Percentiles rank a stretch among this genome's conserved stretches.
phyloP scores from a whole-genome alignment of 306 rosid species.

The Pueraria montana region DNA sequence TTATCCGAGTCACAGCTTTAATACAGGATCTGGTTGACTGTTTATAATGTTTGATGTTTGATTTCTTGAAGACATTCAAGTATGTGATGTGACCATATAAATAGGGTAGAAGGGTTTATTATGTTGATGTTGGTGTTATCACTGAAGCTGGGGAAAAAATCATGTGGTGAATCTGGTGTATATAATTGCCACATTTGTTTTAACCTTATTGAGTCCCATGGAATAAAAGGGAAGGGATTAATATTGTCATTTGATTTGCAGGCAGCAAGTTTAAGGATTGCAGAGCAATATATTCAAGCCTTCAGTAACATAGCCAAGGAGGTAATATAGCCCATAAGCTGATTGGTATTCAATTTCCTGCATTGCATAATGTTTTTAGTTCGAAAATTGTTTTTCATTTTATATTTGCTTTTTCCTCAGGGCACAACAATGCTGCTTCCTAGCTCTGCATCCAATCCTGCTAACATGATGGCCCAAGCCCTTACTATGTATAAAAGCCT shows the following conservation, averaged over 20 bases:
- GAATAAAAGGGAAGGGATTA: constrained; percentile 24
- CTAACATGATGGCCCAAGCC: constrained; percentile 96
- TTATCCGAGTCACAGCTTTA: constrained; percentile 25
- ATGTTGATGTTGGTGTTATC: constrained; percentile 11
- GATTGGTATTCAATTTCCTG: constrained; percentile 18
- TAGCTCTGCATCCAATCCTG: constrained; percentile 85
- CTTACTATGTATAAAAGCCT: constrained; percentile 87
- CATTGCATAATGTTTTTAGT: background rate
- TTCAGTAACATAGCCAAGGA: constrained; percentile 91
- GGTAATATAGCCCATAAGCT: constrained; percentile 59
- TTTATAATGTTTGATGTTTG: background rate
- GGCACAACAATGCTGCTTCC: constrained; percentile 97
- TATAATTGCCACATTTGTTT: constrained; percentile 10
- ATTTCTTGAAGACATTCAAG: constrained; percentile 38
- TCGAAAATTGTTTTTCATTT: constrained; percentile 17
- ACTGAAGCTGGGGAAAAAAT: constrained; percentile 1
- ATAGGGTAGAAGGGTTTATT: constrained; percentile 33
- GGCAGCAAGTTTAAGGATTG: constrained; percentile 95
- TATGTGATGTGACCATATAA: background rate
- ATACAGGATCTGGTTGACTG: constrained; percentile 19
- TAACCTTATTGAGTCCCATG: background rate
- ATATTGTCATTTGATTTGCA: constrained; percentile 59
- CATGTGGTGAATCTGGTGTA: constrained; percentile 12
- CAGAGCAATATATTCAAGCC: constrained; percentile 92
- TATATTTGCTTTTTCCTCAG: constrained; percentile 53